Evolutionary conservation across 495 filamentous ascomycete genomes (phyloP).

Genomic region (Glutinoglossum americanum): DNA sequence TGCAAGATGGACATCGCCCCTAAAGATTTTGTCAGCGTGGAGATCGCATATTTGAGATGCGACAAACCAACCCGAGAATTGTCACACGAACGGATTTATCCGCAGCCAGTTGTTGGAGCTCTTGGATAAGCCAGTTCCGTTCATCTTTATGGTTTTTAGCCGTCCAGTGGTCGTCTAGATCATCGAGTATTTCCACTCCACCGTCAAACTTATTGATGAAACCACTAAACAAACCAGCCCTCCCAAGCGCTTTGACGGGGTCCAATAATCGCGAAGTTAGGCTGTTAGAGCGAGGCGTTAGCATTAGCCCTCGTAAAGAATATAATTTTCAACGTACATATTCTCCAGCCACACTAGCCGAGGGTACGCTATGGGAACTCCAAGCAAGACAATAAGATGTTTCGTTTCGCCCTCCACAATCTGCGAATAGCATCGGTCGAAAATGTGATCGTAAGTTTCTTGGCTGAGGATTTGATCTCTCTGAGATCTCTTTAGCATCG

Average conservation of each 20-base stretch:
- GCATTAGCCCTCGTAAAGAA: not conserved
- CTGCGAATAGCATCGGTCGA: constrained; percentile 42
- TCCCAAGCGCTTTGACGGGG: constrained; percentile 71
- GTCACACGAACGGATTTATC: constrained; percentile 85
- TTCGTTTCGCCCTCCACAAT: constrained; percentile 41
- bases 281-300: constrained; percentile 21
- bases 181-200: constrained; percentile 81
- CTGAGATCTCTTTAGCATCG: constrained; percentile 18
- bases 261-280: constrained; percentile 69
- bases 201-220: constrained; percentile 81
- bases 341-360: constrained; percentile 80
- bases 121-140: constrained; percentile 65
- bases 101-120: constrained; percentile 73
- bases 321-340: constrained; percentile 22
- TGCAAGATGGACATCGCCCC: constrained; percentile 82
- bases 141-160: constrained; percentile 83
- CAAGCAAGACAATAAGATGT: constrained; percentile 69
- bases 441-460: constrained; percentile 73
- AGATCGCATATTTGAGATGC: not conserved
- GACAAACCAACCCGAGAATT: constrained; percentile 44
- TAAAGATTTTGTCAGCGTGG: constrained; percentile 11
- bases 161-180: constrained; percentile 91
- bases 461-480: constrained; percentile 9
- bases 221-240: constrained; percentile 56
- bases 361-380: constrained; percentile 88